Evolutionary conservation across 2,329 filamentous ascomycete genomes (phyloP), one percentile per base, ranked within the genome.

Genomic region (Fusarium agapanthi): DNA sequence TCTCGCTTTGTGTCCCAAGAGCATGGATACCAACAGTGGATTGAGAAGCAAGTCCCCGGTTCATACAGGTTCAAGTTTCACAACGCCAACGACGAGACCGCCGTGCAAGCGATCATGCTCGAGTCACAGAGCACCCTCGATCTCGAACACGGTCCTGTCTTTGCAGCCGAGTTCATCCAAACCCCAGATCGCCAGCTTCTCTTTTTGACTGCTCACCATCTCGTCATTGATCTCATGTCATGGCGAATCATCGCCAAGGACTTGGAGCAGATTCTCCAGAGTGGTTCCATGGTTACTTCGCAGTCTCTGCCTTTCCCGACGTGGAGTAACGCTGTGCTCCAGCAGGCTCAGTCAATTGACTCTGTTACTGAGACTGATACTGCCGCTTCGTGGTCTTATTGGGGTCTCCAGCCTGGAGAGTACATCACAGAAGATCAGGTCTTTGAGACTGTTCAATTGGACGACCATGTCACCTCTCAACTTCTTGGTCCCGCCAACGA

Each of bases 361-460:
- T 0, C 3, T 1, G 4, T 8, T 3, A 0, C 4, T 13, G 20
- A n/a, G 7, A 3, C 11, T 6, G 11, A 28, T 2, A 1, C 0
- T 1, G 0, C 20, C 0, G 24, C 14, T 3, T 54, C 34, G 8
- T 50, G 41, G 55, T 22, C 41, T 9, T 58, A 58, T 2, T 50
- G 55, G 55, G 55, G 55, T 11, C 24, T 58, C 4, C 24, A 58
- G 22, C 32, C 32, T 0, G 41, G 41, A 0, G 14, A 37, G 12
- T 50, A 58, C 12, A 28, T 50, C 22, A 50, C 55, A 2, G 41
- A 58, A 18, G 55, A 50, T 24, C 55, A 58, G 12, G 10, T 50
- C 6, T 58, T 58, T 16, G 55, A 58, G 20, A 50, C 22, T 12
- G 41, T 50, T 22, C 24, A 30, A 3, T 7, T 50, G 9, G 24